These are phyloP conservation scores for Psilocybe sp. DNA, from an alignment of 768 basidiomycete genomes.

Conservation along the genomic window DNA sequence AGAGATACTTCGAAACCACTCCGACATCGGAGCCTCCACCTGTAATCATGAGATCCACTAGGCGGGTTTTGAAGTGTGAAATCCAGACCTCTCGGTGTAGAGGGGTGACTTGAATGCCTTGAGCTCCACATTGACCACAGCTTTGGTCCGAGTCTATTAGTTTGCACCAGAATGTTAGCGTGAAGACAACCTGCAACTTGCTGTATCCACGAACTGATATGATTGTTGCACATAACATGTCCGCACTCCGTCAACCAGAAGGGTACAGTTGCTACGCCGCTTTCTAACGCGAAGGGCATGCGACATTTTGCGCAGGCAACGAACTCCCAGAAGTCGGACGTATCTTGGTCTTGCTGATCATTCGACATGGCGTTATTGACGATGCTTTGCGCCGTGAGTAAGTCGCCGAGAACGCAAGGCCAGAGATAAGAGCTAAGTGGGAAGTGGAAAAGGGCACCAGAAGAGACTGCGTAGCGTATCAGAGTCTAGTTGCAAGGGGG, in stretches of 20 bases:
- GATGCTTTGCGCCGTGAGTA: too few relatives aligned
- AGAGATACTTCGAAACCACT: constrained; percentile 74
- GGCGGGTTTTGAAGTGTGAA: neutral
- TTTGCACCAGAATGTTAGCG: neutral
- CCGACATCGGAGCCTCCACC: constrained; percentile 81
- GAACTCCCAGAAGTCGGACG: constrained; percentile 79
- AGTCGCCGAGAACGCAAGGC: too few relatives aligned
- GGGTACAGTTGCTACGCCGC: constrained; percentile 53
- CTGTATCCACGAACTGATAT: constrained; percentile 57
- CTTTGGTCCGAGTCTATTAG: constrained; percentile 65
- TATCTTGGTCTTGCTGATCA: constrained; percentile 25
- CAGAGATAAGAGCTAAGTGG: too few relatives aligned
- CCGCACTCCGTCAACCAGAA: constrained; percentile 92
- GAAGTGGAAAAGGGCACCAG: too few relatives aligned
- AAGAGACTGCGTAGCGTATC: too few relatives aligned
- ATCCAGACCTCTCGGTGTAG: constrained; percentile 67
- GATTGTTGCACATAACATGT: constrained; percentile 81
- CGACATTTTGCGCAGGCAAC: constrained; percentile 70
- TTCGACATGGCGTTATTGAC: constrained; percentile 31
- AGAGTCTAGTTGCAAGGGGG: too few relatives aligned
- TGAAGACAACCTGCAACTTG: neutral
- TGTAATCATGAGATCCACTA: constrained; percentile 21
- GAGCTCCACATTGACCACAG: constrained; percentile 66
- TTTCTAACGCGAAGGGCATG: constrained; percentile 55
- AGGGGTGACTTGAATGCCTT: constrained; percentile 65